Evolutionary conservation across 2,329 filamentous ascomycete genomes (phyloP).

Genomic region (Pseudogymnoascus sp.): DNA sequence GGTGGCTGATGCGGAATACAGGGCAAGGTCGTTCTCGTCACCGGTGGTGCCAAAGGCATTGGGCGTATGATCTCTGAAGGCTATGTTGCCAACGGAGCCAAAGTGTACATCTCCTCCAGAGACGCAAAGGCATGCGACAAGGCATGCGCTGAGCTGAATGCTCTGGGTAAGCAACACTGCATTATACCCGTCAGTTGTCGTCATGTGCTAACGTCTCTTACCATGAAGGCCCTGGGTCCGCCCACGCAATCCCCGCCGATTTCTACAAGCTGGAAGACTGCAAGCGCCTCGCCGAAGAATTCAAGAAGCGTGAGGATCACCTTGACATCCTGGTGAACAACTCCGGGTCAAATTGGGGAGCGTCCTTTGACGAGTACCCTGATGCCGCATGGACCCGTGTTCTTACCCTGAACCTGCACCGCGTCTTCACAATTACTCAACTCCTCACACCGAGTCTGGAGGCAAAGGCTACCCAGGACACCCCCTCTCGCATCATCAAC

Average conservation of each 20-base stretch:
- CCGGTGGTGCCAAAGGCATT: slow-evolving; percentile 54
- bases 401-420: slow-evolving; percentile 54
- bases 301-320: slow-evolving; percentile 43
- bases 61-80: slow-evolving; percentile 61
- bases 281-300: slow-evolving; percentile 47
- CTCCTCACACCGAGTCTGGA: slow-evolving; percentile 56
- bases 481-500: slow-evolving; percentile 54
- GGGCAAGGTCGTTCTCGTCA: slow-evolving; percentile 52
- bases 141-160: slow-evolving; percentile 49
- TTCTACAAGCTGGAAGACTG: slow-evolving; percentile 56
- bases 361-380: slow-evolving; percentile 50
- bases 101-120: slow-evolving; percentile 62
- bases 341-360: slow-evolving; percentile 58
- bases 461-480: slow-evolving; percentile 34
- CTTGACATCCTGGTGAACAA: slow-evolving; percentile 61
- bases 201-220: neutral
- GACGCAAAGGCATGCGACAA: slow-evolving; percentile 54
- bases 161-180: slow-evolving; percentile 34
- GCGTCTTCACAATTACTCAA: slow-evolving; percentile 57
- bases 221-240: slow-evolving; percentile 39
- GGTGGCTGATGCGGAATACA: slow-evolving; percentile 12
- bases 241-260: slow-evolving; percentile 54
- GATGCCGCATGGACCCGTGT: slow-evolving; percentile 51
- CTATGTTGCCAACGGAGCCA: slow-evolving; percentile 57
- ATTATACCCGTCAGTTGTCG: neutral